phyloP scores from a whole-genome alignment of 2,329 filamentous ascomycete species.

The Alternaria infectoria region DNA sequence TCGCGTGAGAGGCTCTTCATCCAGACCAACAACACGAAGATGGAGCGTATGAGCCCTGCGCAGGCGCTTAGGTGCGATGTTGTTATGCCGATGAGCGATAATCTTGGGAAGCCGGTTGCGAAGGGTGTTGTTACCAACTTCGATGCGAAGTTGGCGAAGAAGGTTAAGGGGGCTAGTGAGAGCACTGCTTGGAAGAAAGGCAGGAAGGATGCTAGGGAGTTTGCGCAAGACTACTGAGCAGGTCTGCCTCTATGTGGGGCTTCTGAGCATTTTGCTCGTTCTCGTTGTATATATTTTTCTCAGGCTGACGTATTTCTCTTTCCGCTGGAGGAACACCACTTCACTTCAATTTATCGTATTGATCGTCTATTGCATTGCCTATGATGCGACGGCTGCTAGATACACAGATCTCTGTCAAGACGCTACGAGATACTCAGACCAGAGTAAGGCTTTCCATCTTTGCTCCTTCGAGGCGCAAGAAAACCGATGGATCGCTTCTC shows the following conservation, averaged over 20 bases:
- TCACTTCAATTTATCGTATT: no score
- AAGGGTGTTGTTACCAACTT: conserved; percentile 13
- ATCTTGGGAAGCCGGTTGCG: conserved; percentile 12
- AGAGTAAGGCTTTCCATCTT: neutral
- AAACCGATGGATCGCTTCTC: neutral
- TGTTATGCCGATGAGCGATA: conserved; percentile 13
- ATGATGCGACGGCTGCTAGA: no score
- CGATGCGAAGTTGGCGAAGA: conserved; percentile 4
- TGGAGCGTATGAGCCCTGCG: conserved; percentile 44
- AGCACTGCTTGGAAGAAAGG: conserved; percentile 1
- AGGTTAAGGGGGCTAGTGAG: conserved; percentile 7
- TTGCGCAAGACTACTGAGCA: neutral
- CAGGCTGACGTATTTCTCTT: no score
- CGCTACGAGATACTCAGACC: neutral
- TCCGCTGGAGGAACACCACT: no score
- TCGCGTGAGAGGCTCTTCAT: conserved; percentile 44
- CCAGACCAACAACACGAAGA: conserved; percentile 46
- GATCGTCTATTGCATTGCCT: no score
- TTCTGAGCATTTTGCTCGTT: no score
- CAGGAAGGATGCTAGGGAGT: neutral
- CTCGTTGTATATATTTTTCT: no score
- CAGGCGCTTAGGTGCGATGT: conserved; percentile 17
- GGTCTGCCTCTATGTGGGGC: no score
- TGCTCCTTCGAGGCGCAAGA: neutral
- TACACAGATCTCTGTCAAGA: no score